Percentiles rank a stretch among this genome's conserved stretches.
Conservation (phyloP, 805 yeast genomes). For the Candida bentonensis region DNA sequence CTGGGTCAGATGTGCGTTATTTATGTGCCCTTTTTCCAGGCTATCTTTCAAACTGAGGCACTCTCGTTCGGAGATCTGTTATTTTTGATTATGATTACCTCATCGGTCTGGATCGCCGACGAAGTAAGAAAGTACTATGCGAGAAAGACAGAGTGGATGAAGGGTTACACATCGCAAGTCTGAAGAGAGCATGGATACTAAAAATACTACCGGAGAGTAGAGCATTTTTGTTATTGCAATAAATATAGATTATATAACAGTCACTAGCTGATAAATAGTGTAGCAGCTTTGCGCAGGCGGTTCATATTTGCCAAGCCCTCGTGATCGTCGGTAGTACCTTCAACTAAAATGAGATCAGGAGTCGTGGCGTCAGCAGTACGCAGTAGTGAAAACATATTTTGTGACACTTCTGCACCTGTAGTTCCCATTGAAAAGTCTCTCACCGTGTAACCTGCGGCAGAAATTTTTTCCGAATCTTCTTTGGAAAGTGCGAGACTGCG, state of each 20-base stretch:
- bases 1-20: constrained; percentile 88
- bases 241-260: constrained; percentile 1
- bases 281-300: constrained; percentile 72
- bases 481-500: constrained; percentile 26
- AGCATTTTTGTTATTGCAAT: no score
- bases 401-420: constrained; percentile 49
- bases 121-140: constrained; percentile 54
- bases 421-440: constrained; percentile 26
- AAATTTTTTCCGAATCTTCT: not conserved
- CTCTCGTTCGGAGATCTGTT: constrained; percentile 55
- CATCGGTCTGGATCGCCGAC: constrained; percentile 76
- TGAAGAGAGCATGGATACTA: not conserved
- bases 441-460: constrained; percentile 5
- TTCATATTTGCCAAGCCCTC: constrained; percentile 96
- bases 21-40: constrained; percentile 85
- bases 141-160: not conserved
- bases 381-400: constrained; percentile 55
- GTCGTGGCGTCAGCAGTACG: constrained; percentile 61
- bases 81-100: constrained; percentile 48
- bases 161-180: not conserved
- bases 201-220: not conserved
- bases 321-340: constrained; percentile 58
- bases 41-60: constrained; percentile 90
- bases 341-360: constrained; percentile 67
- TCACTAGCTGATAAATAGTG: constrained; percentile 24